These are phyloP conservation scores for Saccharomycopsis schoenii DNA, from an alignment of 805 yeast species.

Conservation along the genomic window DNA sequence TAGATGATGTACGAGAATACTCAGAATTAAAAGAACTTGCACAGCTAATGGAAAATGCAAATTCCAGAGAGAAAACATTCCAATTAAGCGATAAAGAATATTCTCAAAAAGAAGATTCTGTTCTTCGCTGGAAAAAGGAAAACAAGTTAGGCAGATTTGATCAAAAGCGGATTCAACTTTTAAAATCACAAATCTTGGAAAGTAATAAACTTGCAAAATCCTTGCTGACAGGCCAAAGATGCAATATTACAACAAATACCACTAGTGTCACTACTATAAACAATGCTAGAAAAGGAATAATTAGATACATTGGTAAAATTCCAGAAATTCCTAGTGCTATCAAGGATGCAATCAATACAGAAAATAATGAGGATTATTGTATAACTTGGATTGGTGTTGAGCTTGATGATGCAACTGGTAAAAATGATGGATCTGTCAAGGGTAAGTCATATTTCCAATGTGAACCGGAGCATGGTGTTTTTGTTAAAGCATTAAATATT, in stretches of 20 bases:
- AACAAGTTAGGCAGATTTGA: conserved; percentile 66
- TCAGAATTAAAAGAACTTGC: conserved; percentile 37
- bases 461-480: conserved; percentile 57
- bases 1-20: conserved; percentile 44
- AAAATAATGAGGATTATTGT: conserved; percentile 19
- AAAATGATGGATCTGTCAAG: conserved; percentile 68
- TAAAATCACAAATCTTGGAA: conserved; percentile 20
- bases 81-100: conserved; percentile 33
- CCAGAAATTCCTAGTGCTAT: conserved; percentile 39
- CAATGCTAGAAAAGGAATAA: conserved; percentile 57
- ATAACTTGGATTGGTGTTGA: conserved; percentile 73
- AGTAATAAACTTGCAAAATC: conserved; percentile 26
- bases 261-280: conserved; percentile 28
- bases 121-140: conserved; percentile 65
- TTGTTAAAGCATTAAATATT: conserved; percentile 60
- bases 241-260: conserved; percentile 30
- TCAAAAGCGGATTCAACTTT: conserved; percentile 33
- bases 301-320: conserved; percentile 61
- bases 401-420: conserved; percentile 80
- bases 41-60: conserved; percentile 10
- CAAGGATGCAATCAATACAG: conserved; percentile 19
- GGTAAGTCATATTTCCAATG: conserved; percentile 53
- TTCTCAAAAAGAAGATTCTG: conserved; percentile 48
- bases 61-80: conserved; percentile 17
- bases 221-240: conserved; percentile 42